Percentiles rank a stretch among this genome's conserved stretches.
phyloP scores from a whole-genome alignment of 306 rosid genomes.

The Vigna reflexopilosa region DNA sequence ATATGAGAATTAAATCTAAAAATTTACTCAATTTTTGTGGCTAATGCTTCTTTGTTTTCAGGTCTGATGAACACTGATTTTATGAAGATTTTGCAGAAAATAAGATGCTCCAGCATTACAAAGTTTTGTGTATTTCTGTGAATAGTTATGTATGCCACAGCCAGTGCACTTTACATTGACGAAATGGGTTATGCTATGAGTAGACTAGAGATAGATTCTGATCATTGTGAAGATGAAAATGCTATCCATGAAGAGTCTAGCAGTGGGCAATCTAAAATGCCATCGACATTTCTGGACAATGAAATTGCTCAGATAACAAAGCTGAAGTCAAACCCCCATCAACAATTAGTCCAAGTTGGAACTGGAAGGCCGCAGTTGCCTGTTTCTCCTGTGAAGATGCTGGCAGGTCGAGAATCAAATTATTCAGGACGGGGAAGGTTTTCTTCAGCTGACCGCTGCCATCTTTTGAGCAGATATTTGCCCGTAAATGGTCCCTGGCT shows the following conservation, averaged over 20 bases:
- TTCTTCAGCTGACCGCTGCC: slow-evolving; percentile 90
- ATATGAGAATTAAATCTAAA: slow-evolving; percentile 1
- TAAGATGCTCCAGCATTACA: slow-evolving; percentile 44
- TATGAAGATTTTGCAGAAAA: slow-evolving; percentile 50
- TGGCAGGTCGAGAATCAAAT: slow-evolving; percentile 89
- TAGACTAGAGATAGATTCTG: slow-evolving; percentile 67
- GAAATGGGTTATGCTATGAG: slow-evolving; percentile 92
- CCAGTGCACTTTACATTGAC: slow-evolving; percentile 47
- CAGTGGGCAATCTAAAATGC: slow-evolving; percentile 47
- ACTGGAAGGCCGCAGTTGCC: slow-evolving; percentile 61
- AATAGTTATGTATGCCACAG: slow-evolving; percentile 56
- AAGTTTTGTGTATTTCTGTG: slow-evolving; percentile 42
- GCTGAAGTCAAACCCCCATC: slow-evolving; percentile 75
- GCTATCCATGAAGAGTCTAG: slow-evolving; percentile 48
- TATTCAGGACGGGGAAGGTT: slow-evolving; percentile 87
- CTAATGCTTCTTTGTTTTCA: slow-evolving; percentile 19
- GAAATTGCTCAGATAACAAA: slow-evolving; percentile 81
- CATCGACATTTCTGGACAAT: slow-evolving; percentile 60
- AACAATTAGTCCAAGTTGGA: slow-evolving; percentile 54
- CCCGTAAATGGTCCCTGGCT: slow-evolving; percentile 93
- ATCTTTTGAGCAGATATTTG: slow-evolving; percentile 83
- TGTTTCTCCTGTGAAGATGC: slow-evolving; percentile 88
- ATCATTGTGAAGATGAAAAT: slow-evolving; percentile 50
- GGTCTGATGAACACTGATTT: slow-evolving; percentile 46
- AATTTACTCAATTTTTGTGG: slow-evolving; percentile 10